Conservation (phyloP, 768 basidiomycete genomes). For the Calocera viscosa region DNA sequence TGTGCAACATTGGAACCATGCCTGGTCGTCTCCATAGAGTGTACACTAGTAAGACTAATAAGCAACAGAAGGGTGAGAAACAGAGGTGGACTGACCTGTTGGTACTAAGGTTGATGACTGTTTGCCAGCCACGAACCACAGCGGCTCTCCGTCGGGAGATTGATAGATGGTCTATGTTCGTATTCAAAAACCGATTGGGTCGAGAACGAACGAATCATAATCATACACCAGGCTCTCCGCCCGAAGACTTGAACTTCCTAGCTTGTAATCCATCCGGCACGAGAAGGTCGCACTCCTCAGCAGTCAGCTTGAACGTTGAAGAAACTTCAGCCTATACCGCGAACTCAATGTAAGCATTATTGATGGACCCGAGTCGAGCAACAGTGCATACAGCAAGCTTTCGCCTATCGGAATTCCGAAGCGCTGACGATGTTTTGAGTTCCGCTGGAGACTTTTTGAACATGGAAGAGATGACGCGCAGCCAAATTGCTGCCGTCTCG, state of each 20-base stretch:
- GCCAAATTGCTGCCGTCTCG: neutral
- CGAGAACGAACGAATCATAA: neutral
- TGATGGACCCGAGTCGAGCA: neutral
- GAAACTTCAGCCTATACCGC: neutral
- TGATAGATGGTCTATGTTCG: slow-evolving; percentile 47
- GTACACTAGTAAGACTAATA: slow-evolving; percentile 36
- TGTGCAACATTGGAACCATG: slow-evolving; percentile 58
- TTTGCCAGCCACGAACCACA: slow-evolving; percentile 70
- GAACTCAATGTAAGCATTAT: neutral
- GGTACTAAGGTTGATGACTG: slow-evolving; percentile 54
- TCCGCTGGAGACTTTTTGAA: slow-evolving; percentile 7
- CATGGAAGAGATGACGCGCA: neutral
- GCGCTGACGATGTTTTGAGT: slow-evolving; percentile 7
- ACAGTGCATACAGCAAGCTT: neutral
- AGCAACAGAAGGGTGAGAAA: slow-evolving; percentile 1
- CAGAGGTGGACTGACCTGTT: slow-evolving; percentile 37
- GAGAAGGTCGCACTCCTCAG: slow-evolving; percentile 53
- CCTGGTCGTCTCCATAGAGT: slow-evolving; percentile 64
- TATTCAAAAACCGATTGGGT: neutral
- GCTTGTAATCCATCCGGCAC: slow-evolving; percentile 63
- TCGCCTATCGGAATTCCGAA: slow-evolving; percentile 7
- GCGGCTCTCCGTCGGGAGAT: slow-evolving; percentile 50
- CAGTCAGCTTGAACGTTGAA: neutral
- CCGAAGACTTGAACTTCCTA: slow-evolving; percentile 54
- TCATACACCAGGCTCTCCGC: slow-evolving; percentile 53